phyloP scores from a whole-genome alignment of 306 rosid species.

The Ochetophila trinervis region DNA sequence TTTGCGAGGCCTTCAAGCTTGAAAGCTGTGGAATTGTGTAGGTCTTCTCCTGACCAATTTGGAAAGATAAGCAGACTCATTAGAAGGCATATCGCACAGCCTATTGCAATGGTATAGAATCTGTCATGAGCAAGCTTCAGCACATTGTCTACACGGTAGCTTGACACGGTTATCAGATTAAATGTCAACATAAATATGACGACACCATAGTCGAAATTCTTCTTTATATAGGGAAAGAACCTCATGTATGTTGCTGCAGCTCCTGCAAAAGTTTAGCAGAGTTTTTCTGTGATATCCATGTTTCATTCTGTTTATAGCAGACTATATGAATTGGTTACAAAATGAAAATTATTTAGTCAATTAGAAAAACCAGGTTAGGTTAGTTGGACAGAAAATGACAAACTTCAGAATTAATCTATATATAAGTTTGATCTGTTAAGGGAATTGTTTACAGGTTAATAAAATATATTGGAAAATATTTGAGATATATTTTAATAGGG shows the following conservation, averaged over 20 bases:
- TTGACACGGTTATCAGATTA: constrained; percentile 73
- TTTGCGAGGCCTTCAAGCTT: constrained; percentile 90
- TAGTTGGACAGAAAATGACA: too few species aligned
- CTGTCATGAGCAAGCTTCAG: constrained; percentile 76
- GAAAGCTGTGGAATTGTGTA: constrained; percentile 63
- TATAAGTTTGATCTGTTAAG: too few species aligned
- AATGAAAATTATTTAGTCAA: background rate
- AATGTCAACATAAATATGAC: constrained; percentile 91
- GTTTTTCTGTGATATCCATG: background rate
- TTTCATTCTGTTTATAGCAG: background rate
- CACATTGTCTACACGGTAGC: constrained; percentile 60
- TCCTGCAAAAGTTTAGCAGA: constrained; percentile 47
- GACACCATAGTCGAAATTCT: constrained; percentile 83
- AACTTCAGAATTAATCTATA: too few species aligned
- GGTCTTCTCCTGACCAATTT: constrained; percentile 93
- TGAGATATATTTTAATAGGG: too few species aligned
- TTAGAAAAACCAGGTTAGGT: too few species aligned
- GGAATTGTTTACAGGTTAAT: too few species aligned
- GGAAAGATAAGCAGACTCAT: constrained; percentile 83
- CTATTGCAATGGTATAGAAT: constrained; percentile 73
- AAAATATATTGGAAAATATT: too few species aligned
- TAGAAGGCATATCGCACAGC: constrained; percentile 77
- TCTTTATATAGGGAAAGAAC: constrained; percentile 86
- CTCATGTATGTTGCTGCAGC: constrained; percentile 74
- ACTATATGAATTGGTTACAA: background rate